Base-by-base conservation (phyloP, 176 grass and related monocot genomes). In the Melocanna baccifera region DNA sequence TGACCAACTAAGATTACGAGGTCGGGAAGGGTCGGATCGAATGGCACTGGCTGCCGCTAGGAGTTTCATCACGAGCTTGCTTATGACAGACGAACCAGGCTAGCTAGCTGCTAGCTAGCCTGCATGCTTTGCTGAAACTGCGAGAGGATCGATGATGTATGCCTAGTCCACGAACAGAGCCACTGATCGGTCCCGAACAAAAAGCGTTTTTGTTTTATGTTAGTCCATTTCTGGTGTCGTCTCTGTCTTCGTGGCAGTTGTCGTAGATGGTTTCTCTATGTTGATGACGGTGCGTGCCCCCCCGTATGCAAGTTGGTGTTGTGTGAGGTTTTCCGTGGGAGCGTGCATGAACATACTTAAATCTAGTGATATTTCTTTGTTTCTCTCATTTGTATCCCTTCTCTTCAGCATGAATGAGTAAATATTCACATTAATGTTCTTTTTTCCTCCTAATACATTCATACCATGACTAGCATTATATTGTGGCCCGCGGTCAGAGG, bases 1-100 rank as follows among this genome's bases (percentile, higher is more conserved):
- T 86, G 77, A 74, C 45, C 53, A 53, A 6, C n/a, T 26, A 51
- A 70, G 84, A 79, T 79, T 86, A 71, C 56, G 67, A 86, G 63
- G 74, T 47, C 74, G 65, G 53, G 40, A 61, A 62, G 69, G 40
- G 53, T 14, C 23, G 18, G 52, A n/a, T n/a, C n/a, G n/a, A 58
- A 58, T 42, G 46, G 34, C 64, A 36, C 32, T 26, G 40, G 30
- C 66, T 40, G 56, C 22, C 52, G 64, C 28, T 78, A 22, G 75
- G 26, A 79, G 41, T 62, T 62, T 62, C 67, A 39, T 78, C 42
- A 53, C 28, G 62, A 67, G 42, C n/a, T 63, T 10, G 5, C 26
- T 26, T 77, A 9, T 29, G 20, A 10, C 45, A 51, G 42, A 39
- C 15, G 59, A 29, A 43, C 4, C 51, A 15, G 6, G 56, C 56